A percentile compares a stretch with the other conserved stretches of the same genome.
phyloP scores from a whole-genome alignment of 176 grass and related monocot genomes.

The Ampelocalamus luodianensis region DNA sequence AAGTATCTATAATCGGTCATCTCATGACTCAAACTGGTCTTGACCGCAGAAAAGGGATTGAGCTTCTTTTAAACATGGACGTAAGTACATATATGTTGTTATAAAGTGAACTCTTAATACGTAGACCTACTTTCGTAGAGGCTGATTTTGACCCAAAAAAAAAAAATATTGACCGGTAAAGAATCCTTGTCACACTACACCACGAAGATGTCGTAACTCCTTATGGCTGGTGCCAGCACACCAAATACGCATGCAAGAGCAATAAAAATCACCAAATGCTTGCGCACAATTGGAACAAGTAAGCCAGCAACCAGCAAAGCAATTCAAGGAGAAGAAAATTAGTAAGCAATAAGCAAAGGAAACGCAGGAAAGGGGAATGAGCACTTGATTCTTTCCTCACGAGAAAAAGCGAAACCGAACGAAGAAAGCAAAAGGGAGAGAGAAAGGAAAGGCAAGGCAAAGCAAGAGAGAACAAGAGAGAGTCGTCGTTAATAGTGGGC shows the following conservation, averaged over 20 bases:
- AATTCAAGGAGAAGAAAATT: not conserved
- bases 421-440: not conserved
- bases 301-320: slow-evolving; percentile 40
- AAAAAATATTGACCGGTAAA: too few species aligned
- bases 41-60: too few species aligned
- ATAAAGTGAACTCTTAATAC: too few species aligned
- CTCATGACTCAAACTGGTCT: too few species aligned
- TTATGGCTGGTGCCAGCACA: slow-evolving; percentile 11
- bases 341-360: not conserved
- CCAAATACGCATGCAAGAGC: not conserved
- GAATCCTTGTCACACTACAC: too few species aligned
- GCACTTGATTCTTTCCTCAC: slow-evolving; percentile 37
- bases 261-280: slow-evolving; percentile 29
- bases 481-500: slow-evolving; percentile 35
- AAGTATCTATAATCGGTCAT: too few species aligned
- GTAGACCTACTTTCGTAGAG: too few species aligned
- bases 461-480: not conserved
- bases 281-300: slow-evolving; percentile 39
- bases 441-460: not conserved
- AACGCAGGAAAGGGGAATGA: not conserved
- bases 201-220: slow-evolving; percentile 22
- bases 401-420: slow-evolving; percentile 41
- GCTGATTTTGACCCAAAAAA: too few species aligned
- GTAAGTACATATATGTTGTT: too few species aligned
- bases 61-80: too few species aligned